Base-by-base conservation (phyloP, 2,329 filamentous ascomycete genomes). In the Ceratocystis albifundus region DNA sequence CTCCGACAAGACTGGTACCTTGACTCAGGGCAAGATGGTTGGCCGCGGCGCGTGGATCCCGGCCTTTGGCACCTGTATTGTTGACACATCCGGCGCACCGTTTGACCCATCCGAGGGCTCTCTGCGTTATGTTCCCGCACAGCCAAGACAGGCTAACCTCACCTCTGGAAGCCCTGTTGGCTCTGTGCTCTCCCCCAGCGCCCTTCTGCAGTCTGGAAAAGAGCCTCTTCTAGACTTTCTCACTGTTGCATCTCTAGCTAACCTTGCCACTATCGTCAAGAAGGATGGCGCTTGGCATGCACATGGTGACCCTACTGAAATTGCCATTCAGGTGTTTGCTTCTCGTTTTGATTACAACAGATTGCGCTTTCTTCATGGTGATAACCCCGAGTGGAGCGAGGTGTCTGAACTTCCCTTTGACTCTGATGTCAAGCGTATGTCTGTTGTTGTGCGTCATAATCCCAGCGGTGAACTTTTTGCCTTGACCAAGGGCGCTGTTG, bases 391-490 rank as follows among this genome's bases (percentile, higher is more conserved):
- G 50, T 86, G 81, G 81, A 76, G 76, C 53, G 78, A 85, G 69
- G 75, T 87, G 57, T 81, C 83, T 1, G 87, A 89, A 72, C 85
- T 87, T 64, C 86, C 86, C 0, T 89, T 89, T 71, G 86, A 88
- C 71, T 88, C 85, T 0, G 84, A 85, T 68, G 82, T 88, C 70
- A 89, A 89, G 77, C 84, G 85, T 68, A 89, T 89, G 87, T 88
- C 85, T 0, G 85, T 88, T 53, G 81, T 88, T 65, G 86, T 85
- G 74, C 74, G 76, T 68, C 70, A 78, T 64, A 77, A 74, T 69
- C 73, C 77, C 48, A 71, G 69, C 3, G 70, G 61, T 15, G 65
- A 74, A 30, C 71, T 71, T 10, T 72, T 68, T 30, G 74, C 73
- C 0, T 83, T 82, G 71, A 84, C 82, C 68, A 85, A 86, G 72